Evolutionary conservation across 2,329 filamentous ascomycete genomes (phyloP), one percentile per base, ranked within the genome.

Genomic region (Colletotrichum acutatum): DNA sequence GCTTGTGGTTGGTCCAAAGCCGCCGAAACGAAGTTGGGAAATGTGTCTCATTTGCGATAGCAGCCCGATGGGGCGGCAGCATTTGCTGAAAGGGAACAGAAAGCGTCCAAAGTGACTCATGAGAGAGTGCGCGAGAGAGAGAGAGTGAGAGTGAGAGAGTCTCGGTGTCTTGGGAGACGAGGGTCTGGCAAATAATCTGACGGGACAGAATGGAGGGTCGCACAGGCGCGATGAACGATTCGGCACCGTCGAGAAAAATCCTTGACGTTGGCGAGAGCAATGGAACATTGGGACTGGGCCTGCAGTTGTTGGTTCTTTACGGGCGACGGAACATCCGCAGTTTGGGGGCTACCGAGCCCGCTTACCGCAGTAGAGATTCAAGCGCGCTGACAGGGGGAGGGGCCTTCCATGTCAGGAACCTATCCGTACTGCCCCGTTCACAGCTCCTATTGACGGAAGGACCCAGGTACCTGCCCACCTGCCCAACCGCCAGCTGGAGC

Each of bases 321-420:
- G 59, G 52, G 53, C 53, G 54, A 68, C 66, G 53, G 42, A 42
- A 68, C 66, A 66, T 30, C 26, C 58, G 69, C 59, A 62, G 58
- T 66, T 70, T 73, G 71, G 71, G 71, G 71, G 66, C 61, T 73
- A 73, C 60, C 71, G 71, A 73, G 56, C 66, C 54, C 70, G 46
- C 49, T 61, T 68, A n/a, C n/a, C n/a, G n/a, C n/a, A n/a, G n/a
- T n/a, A 61, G 19, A 62, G 9, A 65, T 54, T 26, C 68, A 71
- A 67, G 68, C 68, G 68, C 68, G 67, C 54, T 70, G 61, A 12
- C 67, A 58, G 42, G 62, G 54, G 61, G 30, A 22, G 34, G 34
- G 42, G 19, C 16, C 42, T 49, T 49, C 42, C 42, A 49, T n/a
- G 42, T 19, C 16, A 49, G 42, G 42, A 49, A 34, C 32, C 32